Conservation (phyloP, 2,329 filamentous ascomycete genomes). For the Scleromitrula shiraiana region DNA sequence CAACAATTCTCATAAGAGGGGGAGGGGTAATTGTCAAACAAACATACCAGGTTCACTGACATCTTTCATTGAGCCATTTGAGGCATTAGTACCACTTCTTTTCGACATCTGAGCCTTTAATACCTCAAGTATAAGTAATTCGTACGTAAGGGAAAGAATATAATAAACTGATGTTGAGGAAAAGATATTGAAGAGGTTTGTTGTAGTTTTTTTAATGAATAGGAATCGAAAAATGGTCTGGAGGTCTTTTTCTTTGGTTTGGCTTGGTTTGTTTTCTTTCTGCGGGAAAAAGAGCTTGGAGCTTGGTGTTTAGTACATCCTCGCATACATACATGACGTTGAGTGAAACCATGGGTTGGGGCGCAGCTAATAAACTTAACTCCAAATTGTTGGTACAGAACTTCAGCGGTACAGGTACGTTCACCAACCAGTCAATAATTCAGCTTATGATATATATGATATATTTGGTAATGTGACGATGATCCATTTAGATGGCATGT, state of each 20-base stretch:
- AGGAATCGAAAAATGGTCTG: no score
- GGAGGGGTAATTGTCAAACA: constrained; percentile 2
- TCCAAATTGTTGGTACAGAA: no score
- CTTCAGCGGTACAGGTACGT: no score
- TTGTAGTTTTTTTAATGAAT: background rate
- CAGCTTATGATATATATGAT: no score
- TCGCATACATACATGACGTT: constrained; percentile 9
- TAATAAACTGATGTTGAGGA: background rate
- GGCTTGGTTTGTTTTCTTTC: constrained; percentile 5
- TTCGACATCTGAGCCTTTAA: constrained; percentile 49
- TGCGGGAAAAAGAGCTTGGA: constrained; percentile 6
- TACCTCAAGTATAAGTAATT: background rate
- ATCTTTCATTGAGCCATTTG: constrained; percentile 42
- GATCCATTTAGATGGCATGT: no score
- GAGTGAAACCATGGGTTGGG: constrained; percentile 5
- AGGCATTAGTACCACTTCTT: constrained; percentile 43
- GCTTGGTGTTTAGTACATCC: background rate
- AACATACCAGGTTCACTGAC: constrained; percentile 37
- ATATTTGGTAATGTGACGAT: no score
- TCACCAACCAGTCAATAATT: no score
- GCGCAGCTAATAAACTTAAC: no score
- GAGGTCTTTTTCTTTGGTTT: no score
- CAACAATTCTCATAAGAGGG: background rate
- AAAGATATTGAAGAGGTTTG: background rate
- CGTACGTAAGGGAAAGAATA: background rate